These are phyloP conservation scores for Hypoxylon sp. DNA, from an alignment of 2,329 filamentous ascomycete genomes.

Conservation along the genomic window DNA sequence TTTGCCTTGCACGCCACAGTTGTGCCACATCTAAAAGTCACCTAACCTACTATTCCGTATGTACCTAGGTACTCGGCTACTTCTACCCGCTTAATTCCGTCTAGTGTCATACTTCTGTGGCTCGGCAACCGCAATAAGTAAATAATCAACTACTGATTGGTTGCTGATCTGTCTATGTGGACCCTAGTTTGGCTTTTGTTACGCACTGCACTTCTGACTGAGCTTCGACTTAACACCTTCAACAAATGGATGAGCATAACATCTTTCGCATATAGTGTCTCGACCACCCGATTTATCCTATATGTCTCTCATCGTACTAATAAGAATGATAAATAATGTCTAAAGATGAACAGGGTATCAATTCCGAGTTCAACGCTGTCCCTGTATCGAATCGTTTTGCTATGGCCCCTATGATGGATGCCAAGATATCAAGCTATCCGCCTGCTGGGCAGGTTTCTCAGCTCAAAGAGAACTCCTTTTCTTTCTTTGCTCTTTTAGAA, in stretches of 20 bases:
- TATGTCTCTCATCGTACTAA: slow-evolving; percentile 1
- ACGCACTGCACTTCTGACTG: slow-evolving; percentile 12
- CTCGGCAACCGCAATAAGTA: slow-evolving; percentile 16
- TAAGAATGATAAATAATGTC: slow-evolving; percentile 37
- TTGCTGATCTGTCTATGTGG: background rate
- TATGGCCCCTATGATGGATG: slow-evolving; percentile 49
- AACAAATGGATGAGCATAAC: background rate
- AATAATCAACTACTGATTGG: slow-evolving; percentile 48
- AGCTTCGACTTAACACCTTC: background rate
- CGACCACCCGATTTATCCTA: background rate
- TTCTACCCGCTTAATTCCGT: slow-evolving; percentile 28
- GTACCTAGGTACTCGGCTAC: no score
- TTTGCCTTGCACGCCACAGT: slow-evolving; percentile 41
- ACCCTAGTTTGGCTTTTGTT: slow-evolving; percentile 10
- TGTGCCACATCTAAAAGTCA: slow-evolving; percentile 9
- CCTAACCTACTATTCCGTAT: no score
- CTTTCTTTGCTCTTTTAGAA: slow-evolving; percentile 78
- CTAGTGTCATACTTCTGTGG: slow-evolving; percentile 28
- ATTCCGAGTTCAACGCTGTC: slow-evolving; percentile 53
- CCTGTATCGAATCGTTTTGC: slow-evolving; percentile 51
- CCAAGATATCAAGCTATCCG: slow-evolving; percentile 68
- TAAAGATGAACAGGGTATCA: slow-evolving; percentile 51
- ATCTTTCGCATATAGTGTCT: background rate
- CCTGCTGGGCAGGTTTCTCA: slow-evolving; percentile 80
- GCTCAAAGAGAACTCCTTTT: slow-evolving; percentile 60